Conservation (phyloP, 2,329 filamentous ascomycete genomes). For the Fusarium lyarnte region DNA sequence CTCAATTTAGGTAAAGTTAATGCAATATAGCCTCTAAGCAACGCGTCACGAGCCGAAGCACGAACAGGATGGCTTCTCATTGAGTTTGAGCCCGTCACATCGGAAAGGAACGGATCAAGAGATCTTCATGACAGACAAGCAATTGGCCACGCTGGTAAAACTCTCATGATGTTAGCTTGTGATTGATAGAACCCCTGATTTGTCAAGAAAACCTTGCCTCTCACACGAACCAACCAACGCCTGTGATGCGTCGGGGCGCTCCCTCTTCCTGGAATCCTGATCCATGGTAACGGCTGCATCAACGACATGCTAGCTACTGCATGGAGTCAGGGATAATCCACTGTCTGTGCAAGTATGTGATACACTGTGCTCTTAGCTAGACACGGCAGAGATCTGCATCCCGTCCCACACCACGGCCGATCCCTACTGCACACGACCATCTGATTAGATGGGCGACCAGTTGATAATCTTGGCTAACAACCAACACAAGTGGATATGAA, state of each 20-base stretch:
- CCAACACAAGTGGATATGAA: constrained; percentile 1
- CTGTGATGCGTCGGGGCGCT: background rate
- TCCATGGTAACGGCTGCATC: background rate
- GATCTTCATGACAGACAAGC: background rate
- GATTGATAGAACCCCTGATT: background rate
- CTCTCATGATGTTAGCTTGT: background rate
- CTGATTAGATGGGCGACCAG: constrained; percentile 19
- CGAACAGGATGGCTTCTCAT: background rate
- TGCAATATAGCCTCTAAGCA: too few species aligned
- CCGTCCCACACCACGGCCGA: background rate
- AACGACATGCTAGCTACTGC: background rate
- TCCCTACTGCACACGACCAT: constrained; percentile 16
- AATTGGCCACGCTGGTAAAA: background rate
- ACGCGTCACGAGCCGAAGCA: background rate
- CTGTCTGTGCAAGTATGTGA: background rate
- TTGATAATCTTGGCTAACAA: constrained; percentile 19
- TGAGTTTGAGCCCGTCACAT: background rate
- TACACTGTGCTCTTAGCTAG: background rate
- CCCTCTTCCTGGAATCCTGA: background rate
- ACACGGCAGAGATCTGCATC: background rate
- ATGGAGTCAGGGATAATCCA: background rate
- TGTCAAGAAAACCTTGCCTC: background rate
- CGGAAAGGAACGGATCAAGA: background rate
- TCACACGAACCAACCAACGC: background rate
- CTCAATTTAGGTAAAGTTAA: background rate